These are phyloP conservation scores for Neofusicoccum ribis DNA, from an alignment of 2,329 filamentous ascomycete genomes.

Conservation along the genomic window DNA sequence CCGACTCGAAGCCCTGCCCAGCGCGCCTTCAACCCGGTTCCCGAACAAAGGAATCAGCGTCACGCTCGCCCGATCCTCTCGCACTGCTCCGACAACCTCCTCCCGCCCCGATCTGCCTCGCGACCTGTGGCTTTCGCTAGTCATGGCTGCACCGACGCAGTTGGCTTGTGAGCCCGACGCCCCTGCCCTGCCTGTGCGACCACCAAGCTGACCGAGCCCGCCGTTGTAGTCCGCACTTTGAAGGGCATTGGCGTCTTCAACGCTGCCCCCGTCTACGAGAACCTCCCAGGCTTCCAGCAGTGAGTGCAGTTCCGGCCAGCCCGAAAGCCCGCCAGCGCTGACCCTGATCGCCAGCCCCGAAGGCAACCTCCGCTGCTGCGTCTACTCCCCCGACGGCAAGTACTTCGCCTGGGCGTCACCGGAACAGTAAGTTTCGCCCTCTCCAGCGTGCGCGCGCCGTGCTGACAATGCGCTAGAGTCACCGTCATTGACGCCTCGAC, in stretches of 20 bases:
- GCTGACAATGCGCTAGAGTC: constrained; percentile 55
- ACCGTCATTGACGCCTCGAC: constrained; percentile 78
- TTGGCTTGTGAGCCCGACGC: constrained; percentile 69
- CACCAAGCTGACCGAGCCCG: constrained; percentile 1
- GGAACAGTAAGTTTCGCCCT: constrained; percentile 57
- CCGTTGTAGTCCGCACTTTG: constrained; percentile 73
- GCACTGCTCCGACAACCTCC: constrained; percentile 26
- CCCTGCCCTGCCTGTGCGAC: neutral
- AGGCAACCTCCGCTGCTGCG: constrained; percentile 91
- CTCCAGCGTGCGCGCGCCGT: neutral
- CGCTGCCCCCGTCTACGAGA: constrained; percentile 83
- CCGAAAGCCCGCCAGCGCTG: neutral
- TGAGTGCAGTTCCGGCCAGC: constrained; percentile 31
- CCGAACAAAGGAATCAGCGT: constrained; percentile 19
- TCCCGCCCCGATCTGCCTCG: constrained; percentile 21
- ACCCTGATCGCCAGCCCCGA: constrained; percentile 63
- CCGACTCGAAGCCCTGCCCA: constrained; percentile 8
- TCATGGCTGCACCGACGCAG: constrained; percentile 91
- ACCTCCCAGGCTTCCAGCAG: constrained; percentile 74
- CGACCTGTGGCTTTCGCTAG: constrained; percentile 81
- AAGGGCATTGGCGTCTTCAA: constrained; percentile 95
- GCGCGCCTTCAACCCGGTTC: constrained; percentile 12
- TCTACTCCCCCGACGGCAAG: constrained; percentile 92
- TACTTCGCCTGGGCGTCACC: constrained; percentile 95
- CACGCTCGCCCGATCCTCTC: neutral